Evolutionary conservation across 352 stramenopile species (phyloP).

Genomic region (Phytophthora niederhauseri): DNA sequence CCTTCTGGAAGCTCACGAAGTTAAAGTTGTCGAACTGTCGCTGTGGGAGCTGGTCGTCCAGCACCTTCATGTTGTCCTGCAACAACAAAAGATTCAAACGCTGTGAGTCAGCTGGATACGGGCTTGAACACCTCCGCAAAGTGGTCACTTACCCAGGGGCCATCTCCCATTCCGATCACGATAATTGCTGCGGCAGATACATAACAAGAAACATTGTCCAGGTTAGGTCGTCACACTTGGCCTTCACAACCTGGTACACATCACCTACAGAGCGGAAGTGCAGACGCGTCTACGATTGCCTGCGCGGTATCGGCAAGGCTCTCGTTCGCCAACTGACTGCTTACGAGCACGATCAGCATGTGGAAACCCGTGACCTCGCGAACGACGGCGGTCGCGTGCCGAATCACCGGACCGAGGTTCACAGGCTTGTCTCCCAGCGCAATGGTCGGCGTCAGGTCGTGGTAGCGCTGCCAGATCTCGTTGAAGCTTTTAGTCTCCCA

Average conservation of each 20-base stretch:
- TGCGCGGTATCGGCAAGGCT: conserved; percentile 55
- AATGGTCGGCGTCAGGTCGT: conserved; percentile 59
- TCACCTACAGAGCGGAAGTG: conserved; percentile 63
- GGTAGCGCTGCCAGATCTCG: conserved; percentile 66
- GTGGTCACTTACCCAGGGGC: conserved; percentile 40
- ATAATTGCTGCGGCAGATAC: conserved; percentile 40
- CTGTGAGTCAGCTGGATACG: conserved; percentile 1
- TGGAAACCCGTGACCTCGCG: conserved; percentile 62
- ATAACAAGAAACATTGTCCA: conserved; percentile 2
- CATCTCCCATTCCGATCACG: conserved; percentile 59
- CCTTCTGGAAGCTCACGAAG: conserved; percentile 74
- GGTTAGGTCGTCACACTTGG: background rate
- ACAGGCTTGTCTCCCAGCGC: conserved; percentile 60
- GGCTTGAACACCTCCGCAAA: conserved; percentile 1
- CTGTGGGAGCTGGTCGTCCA: conserved; percentile 70
- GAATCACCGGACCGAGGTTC: conserved; percentile 78
- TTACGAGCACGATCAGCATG: conserved; percentile 77
- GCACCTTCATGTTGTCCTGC: conserved; percentile 72
- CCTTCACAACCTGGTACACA: background rate
- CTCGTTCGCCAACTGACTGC: conserved; percentile 61
- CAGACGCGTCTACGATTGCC: conserved; percentile 72
- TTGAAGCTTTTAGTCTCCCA: conserved; percentile 57
- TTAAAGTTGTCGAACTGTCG: conserved; percentile 87
- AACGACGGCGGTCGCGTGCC: conserved; percentile 55
- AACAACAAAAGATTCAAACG: conserved; percentile 14